Percentiles rank a stretch among this genome's conserved stretches.
Conservation (phyloP, 495 filamentous ascomycete species). For the Xylaria palmicola region DNA sequence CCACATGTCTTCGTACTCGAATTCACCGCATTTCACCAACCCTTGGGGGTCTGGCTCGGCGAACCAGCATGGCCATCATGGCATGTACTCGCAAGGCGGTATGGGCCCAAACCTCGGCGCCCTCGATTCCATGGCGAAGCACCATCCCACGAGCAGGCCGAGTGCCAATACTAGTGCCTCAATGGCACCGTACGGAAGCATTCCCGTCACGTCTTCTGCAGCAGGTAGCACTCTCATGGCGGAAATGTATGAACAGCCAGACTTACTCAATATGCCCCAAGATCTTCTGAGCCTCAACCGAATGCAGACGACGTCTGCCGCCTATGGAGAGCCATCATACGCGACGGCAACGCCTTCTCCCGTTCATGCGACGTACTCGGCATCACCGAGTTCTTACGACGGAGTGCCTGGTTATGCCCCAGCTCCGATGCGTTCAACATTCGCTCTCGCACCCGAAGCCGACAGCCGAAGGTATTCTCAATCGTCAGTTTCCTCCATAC, state of each 20-base stretch:
- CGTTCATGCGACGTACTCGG: slow-evolving; percentile 64
- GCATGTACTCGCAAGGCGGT: slow-evolving; percentile 58
- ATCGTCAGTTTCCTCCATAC: slow-evolving; percentile 69
- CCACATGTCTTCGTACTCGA: slow-evolving; percentile 60
- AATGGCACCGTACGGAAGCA: slow-evolving; percentile 68
- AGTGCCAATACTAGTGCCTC: slow-evolving; percentile 61
- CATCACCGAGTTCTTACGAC: slow-evolving; percentile 67
- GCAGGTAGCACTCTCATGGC: slow-evolving; percentile 70
- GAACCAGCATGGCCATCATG: slow-evolving; percentile 46
- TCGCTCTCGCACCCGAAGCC: slow-evolving; percentile 54
- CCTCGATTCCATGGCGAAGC: slow-evolving; percentile 44
- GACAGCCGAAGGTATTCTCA: slow-evolving; percentile 82
- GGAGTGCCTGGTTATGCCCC: slow-evolving; percentile 57
- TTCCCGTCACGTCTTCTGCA: slow-evolving; percentile 67
- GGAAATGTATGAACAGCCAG: slow-evolving; percentile 61
- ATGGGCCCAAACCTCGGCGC: slow-evolving; percentile 46
- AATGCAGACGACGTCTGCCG: slow-evolving; percentile 49
- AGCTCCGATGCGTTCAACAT: slow-evolving; percentile 61
- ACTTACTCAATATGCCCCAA: slow-evolving; percentile 72
- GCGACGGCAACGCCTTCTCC: slow-evolving; percentile 55
- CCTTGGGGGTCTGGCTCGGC: slow-evolving; percentile 75
- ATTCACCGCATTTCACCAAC: slow-evolving; percentile 84
- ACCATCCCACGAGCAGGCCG: slow-evolving; percentile 55
- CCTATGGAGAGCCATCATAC: slow-evolving; percentile 48
- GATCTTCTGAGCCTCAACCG: slow-evolving; percentile 65